Conservation (phyloP, 352 stramenopile genomes). For the Globisporangium cylindrosporum region DNA sequence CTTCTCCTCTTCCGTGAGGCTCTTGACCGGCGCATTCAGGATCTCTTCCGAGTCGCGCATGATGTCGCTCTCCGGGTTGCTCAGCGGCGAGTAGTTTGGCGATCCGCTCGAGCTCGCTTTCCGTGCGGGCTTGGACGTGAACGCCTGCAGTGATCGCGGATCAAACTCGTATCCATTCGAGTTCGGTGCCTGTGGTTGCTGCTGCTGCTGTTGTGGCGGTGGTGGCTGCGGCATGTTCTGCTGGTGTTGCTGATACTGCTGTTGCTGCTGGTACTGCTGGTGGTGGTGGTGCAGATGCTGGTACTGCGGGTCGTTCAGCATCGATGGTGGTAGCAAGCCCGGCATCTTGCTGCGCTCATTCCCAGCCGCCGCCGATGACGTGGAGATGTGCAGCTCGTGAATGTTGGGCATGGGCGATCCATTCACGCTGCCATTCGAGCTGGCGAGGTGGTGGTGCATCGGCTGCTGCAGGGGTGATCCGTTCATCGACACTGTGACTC, state of each 20-base stretch:
- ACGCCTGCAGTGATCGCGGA: constrained; percentile 21
- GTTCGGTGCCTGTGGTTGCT: neutral
- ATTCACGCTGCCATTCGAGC: neutral
- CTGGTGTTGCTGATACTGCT: constrained; percentile 20
- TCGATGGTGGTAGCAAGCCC: constrained; percentile 23
- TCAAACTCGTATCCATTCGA: constrained; percentile 20
- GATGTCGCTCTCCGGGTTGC: constrained; percentile 34
- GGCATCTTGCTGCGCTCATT: constrained; percentile 32
- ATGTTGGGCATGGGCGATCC: constrained; percentile 13
- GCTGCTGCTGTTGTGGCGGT: neutral
- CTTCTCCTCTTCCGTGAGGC: constrained; percentile 81
- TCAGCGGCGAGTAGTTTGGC: constrained; percentile 41
- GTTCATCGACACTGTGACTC: constrained; percentile 11
- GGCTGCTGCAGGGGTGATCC: constrained; percentile 9
- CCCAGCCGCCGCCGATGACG: neutral
- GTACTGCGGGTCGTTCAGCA: constrained; percentile 26
- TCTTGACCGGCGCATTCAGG: constrained; percentile 76
- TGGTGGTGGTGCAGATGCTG: constrained; percentile 24
- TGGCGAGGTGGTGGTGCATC: constrained; percentile 4
- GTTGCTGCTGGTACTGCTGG: constrained; percentile 24
- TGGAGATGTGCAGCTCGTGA: constrained; percentile 21
- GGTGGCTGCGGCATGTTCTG: constrained; percentile 20
- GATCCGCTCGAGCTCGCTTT: constrained; percentile 27
- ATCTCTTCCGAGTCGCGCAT: constrained; percentile 71
- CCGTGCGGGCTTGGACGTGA: constrained; percentile 12